Evolutionary conservation across 208 protist genomes (phyloP).

Genomic region (Herpetomonas samuelpessoai): DNA sequence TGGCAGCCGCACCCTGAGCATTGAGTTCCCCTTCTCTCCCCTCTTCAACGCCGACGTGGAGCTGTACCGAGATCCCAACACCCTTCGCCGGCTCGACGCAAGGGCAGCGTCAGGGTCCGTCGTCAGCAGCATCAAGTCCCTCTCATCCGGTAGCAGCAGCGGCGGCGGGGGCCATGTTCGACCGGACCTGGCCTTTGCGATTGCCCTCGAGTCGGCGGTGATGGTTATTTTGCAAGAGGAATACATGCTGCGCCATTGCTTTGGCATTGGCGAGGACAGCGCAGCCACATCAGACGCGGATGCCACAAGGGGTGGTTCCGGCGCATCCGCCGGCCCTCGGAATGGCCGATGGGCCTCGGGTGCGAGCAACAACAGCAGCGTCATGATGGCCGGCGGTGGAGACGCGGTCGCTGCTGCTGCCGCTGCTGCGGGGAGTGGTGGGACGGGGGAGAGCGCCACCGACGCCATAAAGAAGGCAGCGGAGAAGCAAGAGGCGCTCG

Average conservation of each 20-base stretch:
- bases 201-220: conserved; percentile 68
- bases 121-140: conserved; percentile 25
- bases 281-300: neutral
- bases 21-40: conserved; percentile 46
- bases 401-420: too few relatives aligned
- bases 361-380: neutral
- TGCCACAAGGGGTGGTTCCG: neutral
- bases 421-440: neutral
- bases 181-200: conserved; percentile 75
- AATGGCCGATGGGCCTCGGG: neutral
- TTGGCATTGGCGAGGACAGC: conserved; percentile 45
- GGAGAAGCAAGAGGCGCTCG: conserved; percentile 1
- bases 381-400: conserved; percentile 4
- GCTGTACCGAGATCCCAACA: conserved; percentile 43
- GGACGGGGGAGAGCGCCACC: neutral
- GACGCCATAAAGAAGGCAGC: neutral
- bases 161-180: conserved; percentile 41
- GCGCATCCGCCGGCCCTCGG: neutral
- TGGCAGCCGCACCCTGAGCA: conserved; percentile 28
- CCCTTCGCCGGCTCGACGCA: conserved; percentile 38
- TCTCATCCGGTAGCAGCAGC: conserved; percentile 21
- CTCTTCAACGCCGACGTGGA: conserved; percentile 31
- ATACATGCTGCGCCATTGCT: conserved; percentile 54
- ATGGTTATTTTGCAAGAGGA: conserved; percentile 69
- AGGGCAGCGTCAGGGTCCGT: conserved; percentile 30